Base-by-base conservation (phyloP, 202 grass and related monocot genomes). In the Dendrocalamus latiflorus region DNA sequence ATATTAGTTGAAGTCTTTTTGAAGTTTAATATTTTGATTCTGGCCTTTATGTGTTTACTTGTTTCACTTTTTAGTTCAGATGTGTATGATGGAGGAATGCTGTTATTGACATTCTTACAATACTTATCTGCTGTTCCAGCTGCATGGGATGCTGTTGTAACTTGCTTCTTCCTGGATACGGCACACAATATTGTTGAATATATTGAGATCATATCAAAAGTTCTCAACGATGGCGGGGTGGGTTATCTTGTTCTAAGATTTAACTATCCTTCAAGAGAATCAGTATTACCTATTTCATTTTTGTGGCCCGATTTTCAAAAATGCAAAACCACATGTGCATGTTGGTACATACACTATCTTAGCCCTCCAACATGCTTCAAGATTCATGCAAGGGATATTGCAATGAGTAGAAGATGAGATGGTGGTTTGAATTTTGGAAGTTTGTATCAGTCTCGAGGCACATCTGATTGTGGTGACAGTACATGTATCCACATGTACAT, bases 121-220 rank as follows among this genome's bases (percentile, higher is more conserved):
- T 74, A 65, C 63, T 74, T 45, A 14, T 66, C 26, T 88, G 39
- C 80, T 78, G 38, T 80, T 93, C 68, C 84, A 99, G 96, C 80
- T 84, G 83, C 87, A 81, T 99, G 96, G 96, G 96, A 99, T 92
- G 93, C 91, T 92, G 91, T 99, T 90, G 96, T 95, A 55, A 95
- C 93, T 21, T 99, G 93, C 76, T 99, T 98, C 81, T 98, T 98
- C 78, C 70, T 99, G 41, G 96, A 99, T 78, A 95, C 91, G 8
- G 91, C 96, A 68, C 96, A 95, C 75, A 98, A 98, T 80, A 93
- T 98, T 78, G 93, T 95, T 87, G 93, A 99, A 89, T 99, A 99
- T 72, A 92, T 95, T 76, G 90, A 95, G 80, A 95, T 89, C 39
- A 91, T 95, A 93, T 93, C 92, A 85, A 94, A 93, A 90, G 62